Evolutionary conservation across 2,329 filamentous ascomycete genomes (phyloP), one percentile per base, ranked within the genome.

Genomic region (Zopfia rhizophila): DNA sequence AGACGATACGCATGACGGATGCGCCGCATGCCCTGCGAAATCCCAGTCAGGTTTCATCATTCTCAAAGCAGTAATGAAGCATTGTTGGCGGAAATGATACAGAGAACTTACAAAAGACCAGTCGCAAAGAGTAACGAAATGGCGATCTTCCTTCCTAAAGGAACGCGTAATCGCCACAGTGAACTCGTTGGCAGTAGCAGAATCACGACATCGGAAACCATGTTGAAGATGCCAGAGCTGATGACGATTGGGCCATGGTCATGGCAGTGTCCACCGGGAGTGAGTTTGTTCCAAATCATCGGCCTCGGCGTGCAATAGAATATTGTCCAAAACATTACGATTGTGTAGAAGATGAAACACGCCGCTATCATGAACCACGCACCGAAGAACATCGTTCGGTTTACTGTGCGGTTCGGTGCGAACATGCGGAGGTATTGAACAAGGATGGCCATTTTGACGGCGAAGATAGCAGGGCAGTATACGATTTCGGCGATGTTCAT

Each of bases 341-440:
- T 45, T 1, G 51, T 58, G 28, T 66, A 66, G 27, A 60, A 51
- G 16, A 64, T 38, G 27, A 60, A 58, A 3, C 51, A 58, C 6
- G 52, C 49, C 8, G 39, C 37, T 8, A 63, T 61, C 1, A 48
- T 61, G 1, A 38, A 13, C 58, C 60, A 63, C 3, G 60, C 47
- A 4, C 60, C 63, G 19, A 54, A 63, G 43, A 48, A 66, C 60
- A 66, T 62, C 8, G 55, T 30, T 24, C 42, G 43, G 46, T 63
- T 58, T 3, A 49, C 37, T 14, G 41, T 51, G 14, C 56, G 58
- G 12, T 42, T 50, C 1, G 63, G 63, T 1, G 61, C 61, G 32
- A 66, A 66, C 2, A 66, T 50, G 4, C 56, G 53, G 17, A 65
- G 48, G 19, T 66, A 66, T 25, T 66, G 63, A 17, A 62, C 39